phyloP scores from a whole-genome alignment of 2,329 filamentous ascomycete species.

The Colletotrichum navitas region DNA sequence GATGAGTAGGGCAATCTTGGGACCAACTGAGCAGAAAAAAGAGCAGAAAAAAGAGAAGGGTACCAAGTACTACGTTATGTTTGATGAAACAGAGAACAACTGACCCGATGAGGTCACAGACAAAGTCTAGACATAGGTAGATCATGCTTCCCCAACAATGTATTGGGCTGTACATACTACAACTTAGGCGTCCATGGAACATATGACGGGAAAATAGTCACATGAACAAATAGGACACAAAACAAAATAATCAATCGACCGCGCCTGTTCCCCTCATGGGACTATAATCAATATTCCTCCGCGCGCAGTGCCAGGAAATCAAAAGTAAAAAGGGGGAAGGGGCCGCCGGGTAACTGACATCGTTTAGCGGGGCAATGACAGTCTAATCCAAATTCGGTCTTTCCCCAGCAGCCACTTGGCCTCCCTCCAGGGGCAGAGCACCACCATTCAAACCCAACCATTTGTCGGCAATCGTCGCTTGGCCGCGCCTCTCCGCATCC shows the following conservation, averaged over 20 bases:
- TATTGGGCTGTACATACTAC: constrained; percentile 3
- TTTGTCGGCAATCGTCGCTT: constrained; percentile 39
- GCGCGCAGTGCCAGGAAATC: not conserved
- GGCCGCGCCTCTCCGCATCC: constrained; percentile 39
- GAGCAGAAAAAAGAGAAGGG: not conserved
- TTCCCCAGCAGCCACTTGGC: constrained; percentile 20
- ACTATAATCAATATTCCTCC: constrained; percentile 2
- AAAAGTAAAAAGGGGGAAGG: not conserved
- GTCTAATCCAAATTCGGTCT: constrained; percentile 8
- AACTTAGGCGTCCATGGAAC: not conserved
- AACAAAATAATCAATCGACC: constrained; percentile 22
- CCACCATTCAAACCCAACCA: constrained; percentile 29
- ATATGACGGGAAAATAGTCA: not conserved
- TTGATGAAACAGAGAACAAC: constrained; percentile 27
- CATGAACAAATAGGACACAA: not conserved
- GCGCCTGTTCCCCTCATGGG: constrained; percentile 11
- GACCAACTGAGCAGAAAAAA: constrained; percentile 20
- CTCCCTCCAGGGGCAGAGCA: constrained; percentile 21
- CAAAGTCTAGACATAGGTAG: not conserved
- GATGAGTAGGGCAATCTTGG: constrained; percentile 6
- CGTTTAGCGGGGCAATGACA: constrained; percentile 32
- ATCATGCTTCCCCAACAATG: not conserved
- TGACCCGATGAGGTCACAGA: not conserved
- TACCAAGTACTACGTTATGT: not conserved
- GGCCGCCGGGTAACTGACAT: constrained; percentile 21